These are phyloP conservation scores for Arctostaphylos glauca DNA, from an alignment of 148 eudicot species.

Conservation along the genomic window DNA sequence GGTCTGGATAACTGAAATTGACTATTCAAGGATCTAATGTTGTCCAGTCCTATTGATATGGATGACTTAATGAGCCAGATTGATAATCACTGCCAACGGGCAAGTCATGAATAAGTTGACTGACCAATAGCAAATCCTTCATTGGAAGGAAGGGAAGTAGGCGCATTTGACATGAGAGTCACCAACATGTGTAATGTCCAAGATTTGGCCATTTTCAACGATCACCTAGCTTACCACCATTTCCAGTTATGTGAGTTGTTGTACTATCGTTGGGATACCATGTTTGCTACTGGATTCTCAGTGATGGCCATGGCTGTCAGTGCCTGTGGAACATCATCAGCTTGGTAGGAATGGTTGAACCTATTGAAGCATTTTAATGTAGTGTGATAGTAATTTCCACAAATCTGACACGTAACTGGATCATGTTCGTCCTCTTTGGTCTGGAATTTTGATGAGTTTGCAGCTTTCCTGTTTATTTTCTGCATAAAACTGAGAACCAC, in stretches of 20 bases:
- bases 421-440: neutral
- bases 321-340: neutral
- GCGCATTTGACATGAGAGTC: neutral
- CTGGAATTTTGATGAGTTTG: neutral
- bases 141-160: neutral
- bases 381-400: neutral
- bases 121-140: slow-evolving; percentile 1
- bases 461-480: neutral
- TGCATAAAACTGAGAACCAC: neutral
- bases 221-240: slow-evolving; percentile 4
- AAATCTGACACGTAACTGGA: neutral
- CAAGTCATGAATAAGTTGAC: neutral
- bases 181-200: slow-evolving; percentile 4
- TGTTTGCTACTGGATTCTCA: neutral
- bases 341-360: neutral
- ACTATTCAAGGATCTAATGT: too few relatives aligned
- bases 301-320: neutral
- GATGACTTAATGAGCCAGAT: too few relatives aligned
- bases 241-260: neutral
- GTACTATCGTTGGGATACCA: neutral
- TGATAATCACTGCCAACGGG: too few relatives aligned
- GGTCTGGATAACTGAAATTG: too few relatives aligned
- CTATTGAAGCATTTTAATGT: neutral
- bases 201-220: slow-evolving; percentile 2
- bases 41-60: too few relatives aligned